Base-by-base conservation (phyloP, 495 filamentous ascomycete species). In the Penicillium crystallinum region DNA sequence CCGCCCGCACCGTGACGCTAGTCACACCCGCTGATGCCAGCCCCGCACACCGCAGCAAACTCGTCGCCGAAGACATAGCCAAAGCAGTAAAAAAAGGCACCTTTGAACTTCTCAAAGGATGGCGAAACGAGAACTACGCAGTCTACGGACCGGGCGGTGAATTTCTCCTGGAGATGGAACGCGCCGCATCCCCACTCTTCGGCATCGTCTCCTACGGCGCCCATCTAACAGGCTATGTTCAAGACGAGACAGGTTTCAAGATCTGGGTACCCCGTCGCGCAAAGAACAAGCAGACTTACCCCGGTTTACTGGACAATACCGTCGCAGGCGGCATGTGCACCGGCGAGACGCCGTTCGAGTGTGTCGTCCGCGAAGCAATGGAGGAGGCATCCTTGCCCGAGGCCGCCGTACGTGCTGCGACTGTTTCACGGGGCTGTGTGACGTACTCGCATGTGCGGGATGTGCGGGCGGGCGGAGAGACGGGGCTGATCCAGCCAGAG, bases 311-410 rank as follows among this genome's bases (percentile, higher is more conserved):
- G 42, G 93, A 99, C 65, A 99, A 99, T 63, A 88, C 89, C 2
- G 95, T 96, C 5, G 93, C 91, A 0, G 93, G 93, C 4, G 93
- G 93, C 0, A 85, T 97, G 61, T 81, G 85, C 56, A 86, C 88
- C 0, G 83, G 84, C 18, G 90, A 97, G 64, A 75, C 72, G 14
- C 81, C 83, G 1, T 83, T 88, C 46, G 89, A 91, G 57, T 89
- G 85, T 69, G 71, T 96, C 33, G 74, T 97, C 7, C 84, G 95
- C 45, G 93, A 99, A 67, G 81, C 85, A 0, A 83, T 81, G 53
- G 93, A 99, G 68, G 93, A 99, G 63, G 93, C 93, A 0, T 86
- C 81, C n/a, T 70, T 99, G 5, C 81, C 89, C 0, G 88, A 84
- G 51, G 66, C 75, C 0, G 65, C 93, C 5, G 84, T 96, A 44